phyloP scores from a whole-genome alignment of 1,284 basidiomycete genomes.

The Cerrena zonata region DNA sequence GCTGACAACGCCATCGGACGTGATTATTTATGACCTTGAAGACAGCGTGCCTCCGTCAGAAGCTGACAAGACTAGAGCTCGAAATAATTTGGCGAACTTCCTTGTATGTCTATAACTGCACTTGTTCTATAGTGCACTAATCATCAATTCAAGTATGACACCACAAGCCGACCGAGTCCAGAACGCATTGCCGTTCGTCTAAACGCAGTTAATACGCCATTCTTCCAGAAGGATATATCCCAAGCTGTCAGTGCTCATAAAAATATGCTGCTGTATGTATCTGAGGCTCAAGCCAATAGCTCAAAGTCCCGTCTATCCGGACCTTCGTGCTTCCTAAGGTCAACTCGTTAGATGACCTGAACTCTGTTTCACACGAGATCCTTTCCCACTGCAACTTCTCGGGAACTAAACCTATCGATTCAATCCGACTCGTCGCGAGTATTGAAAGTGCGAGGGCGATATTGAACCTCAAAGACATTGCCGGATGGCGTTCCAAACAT shows the following conservation, averaged over 20 bases:
- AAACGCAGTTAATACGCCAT: slow-evolving; percentile 69
- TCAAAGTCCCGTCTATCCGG: slow-evolving; percentile 37
- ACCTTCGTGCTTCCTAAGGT: slow-evolving; percentile 78
- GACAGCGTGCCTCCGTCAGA: slow-evolving; percentile 69
- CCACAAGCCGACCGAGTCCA: slow-evolving; percentile 35
- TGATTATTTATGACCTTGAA: slow-evolving; percentile 82
- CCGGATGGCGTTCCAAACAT: slow-evolving; percentile 50
- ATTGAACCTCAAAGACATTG: slow-evolving; percentile 57
- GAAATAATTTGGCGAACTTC: slow-evolving; percentile 53
- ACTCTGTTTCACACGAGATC: slow-evolving; percentile 52
- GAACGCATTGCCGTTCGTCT: slow-evolving; percentile 68
- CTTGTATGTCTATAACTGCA: slow-evolving; percentile 25
- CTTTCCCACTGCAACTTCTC: slow-evolving; percentile 24
- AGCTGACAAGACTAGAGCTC: slow-evolving; percentile 57
- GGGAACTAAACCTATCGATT: slow-evolving; percentile 15
- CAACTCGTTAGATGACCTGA: slow-evolving; percentile 60
- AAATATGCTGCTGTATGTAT: slow-evolving; percentile 35
- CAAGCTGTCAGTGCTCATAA: slow-evolving; percentile 31
- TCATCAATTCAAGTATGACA: slow-evolving; percentile 13
- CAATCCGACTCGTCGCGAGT: slow-evolving; percentile 65
- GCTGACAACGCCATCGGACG: slow-evolving; percentile 55
- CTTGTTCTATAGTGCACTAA: too few relatives aligned
- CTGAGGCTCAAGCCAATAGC: not conserved
- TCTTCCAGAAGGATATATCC: slow-evolving; percentile 66
- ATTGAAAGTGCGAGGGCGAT: slow-evolving; percentile 73